Conservation (phyloP, 306 rosid species). For the Prunus mongolica region DNA sequence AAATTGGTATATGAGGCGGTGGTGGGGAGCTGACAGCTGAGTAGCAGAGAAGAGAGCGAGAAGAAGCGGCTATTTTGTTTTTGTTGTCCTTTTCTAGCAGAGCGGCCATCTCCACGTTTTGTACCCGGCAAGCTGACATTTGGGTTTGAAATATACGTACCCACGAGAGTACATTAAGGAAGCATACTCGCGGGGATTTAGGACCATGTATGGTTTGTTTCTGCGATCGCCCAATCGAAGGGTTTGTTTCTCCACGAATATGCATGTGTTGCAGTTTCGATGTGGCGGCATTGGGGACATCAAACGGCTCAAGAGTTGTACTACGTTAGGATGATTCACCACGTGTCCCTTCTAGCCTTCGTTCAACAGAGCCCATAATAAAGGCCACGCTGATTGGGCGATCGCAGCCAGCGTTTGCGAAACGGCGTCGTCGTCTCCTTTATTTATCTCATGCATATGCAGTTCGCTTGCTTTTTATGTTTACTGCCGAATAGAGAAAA, state of each 20-base stretch:
- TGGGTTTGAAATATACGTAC: background rate
- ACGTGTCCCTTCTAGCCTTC: background rate
- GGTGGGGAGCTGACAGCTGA: background rate
- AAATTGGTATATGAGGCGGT: background rate
- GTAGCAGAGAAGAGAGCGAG: background rate
- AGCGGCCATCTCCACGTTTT: conserved; percentile 11
- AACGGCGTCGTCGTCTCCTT: background rate
- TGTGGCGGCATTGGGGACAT: background rate
- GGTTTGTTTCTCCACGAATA: background rate
- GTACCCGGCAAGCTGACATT: background rate
- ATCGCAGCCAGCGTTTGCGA: background rate
- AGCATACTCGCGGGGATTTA: background rate
- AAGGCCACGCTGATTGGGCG: background rate
- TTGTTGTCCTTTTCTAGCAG: conserved; percentile 6
- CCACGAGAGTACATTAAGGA: background rate
- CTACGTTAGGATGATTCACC: background rate
- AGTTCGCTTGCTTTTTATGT: too few relatives aligned
- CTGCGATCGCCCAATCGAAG: too few relatives aligned
- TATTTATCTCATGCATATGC: too few relatives aligned
- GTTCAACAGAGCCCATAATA: background rate
- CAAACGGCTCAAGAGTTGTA: background rate
- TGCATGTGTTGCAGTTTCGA: background rate
- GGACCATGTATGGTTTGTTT: background rate
- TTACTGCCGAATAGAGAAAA: too few relatives aligned
- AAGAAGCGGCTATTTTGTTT: conserved; percentile 9